Conservation (phyloP, 2,329 filamentous ascomycete species). For the Hypoxylon sp. region DNA sequence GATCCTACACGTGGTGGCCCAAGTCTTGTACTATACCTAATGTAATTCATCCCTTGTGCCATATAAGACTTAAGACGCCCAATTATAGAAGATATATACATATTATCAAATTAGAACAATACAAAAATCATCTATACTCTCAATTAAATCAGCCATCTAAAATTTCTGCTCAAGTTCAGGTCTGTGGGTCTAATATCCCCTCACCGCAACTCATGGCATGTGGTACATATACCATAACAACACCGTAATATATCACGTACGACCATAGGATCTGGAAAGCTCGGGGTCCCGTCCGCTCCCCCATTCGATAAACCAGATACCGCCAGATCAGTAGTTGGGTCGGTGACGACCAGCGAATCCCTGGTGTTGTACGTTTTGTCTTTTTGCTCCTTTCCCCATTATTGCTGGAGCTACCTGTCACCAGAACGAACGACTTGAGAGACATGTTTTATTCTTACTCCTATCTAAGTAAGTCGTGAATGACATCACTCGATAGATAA, state of each 20-base stretch:
- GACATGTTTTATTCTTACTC: too few relatives aligned
- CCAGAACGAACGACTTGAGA: too few relatives aligned
- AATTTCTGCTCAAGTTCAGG: background rate
- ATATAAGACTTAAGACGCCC: background rate
- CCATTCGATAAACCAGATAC: background rate
- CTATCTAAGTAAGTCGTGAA: too few relatives aligned
- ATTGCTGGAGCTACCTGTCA: too few relatives aligned
- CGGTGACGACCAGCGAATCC: background rate
- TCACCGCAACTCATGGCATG: background rate
- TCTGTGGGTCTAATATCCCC: background rate
- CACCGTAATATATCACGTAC: background rate
- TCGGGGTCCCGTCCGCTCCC: background rate
- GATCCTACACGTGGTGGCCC: background rate
- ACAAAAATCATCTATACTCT: background rate
- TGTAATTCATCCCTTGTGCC: background rate
- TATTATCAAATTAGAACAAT: background rate
- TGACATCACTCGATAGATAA: background rate
- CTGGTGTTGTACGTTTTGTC: background rate
- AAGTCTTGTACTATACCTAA: background rate
- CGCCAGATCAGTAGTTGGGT: conserved; percentile 3
- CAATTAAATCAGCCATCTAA: background rate
- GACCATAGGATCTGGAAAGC: background rate
- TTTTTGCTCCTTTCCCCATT: background rate
- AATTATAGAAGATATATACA: background rate
- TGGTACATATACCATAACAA: background rate